These are phyloP conservation scores for Tricholoma flavovirens DNA, from an alignment of 768 basidiomycete genomes.

Conservation along the genomic window DNA sequence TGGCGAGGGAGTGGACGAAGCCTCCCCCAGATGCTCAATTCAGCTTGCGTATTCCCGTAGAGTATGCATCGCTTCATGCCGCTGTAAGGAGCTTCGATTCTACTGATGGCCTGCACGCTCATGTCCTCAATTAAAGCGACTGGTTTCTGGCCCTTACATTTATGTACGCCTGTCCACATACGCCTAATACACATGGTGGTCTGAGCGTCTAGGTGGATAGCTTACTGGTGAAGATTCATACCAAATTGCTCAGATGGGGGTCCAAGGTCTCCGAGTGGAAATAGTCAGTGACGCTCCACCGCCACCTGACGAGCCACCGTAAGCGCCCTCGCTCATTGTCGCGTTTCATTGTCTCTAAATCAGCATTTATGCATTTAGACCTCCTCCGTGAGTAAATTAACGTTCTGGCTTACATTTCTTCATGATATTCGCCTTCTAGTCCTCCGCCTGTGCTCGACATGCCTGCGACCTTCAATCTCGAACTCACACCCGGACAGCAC, in stretches of 20 bases:
- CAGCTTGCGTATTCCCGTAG: constrained; percentile 77
- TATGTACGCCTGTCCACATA: constrained; percentile 48
- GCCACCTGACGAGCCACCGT: constrained; percentile 82
- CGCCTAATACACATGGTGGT: constrained; percentile 2
- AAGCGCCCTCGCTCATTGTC: constrained; percentile 27
- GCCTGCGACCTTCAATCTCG: constrained; percentile 80
- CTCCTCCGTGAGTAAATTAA: constrained; percentile 38
- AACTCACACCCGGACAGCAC: constrained; percentile 71
- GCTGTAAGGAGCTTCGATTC: constrained; percentile 45
- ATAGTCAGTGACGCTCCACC: constrained; percentile 83
- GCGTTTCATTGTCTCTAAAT: constrained; percentile 17
- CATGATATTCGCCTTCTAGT: constrained; percentile 20
- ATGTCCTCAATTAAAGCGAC: constrained; percentile 41
- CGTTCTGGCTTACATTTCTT: not conserved
- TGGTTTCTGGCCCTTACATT: constrained; percentile 79
- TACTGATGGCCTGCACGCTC: constrained; percentile 13
- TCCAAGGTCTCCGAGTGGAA: constrained; percentile 79
- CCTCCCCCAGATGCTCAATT: constrained; percentile 77
- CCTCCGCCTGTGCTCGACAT: constrained; percentile 78
- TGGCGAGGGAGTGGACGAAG: constrained; percentile 82
- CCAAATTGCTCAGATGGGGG: constrained; percentile 81
- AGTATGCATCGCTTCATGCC: constrained; percentile 80
- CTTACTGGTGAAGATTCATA: constrained; percentile 82
- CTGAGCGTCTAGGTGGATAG: constrained; percentile 29
- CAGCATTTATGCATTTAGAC: constrained; percentile 24